These are phyloP conservation scores for Ambrosiella xylebori DNA, from an alignment of 2,329 filamentous ascomycete species.

Conservation along the genomic window DNA sequence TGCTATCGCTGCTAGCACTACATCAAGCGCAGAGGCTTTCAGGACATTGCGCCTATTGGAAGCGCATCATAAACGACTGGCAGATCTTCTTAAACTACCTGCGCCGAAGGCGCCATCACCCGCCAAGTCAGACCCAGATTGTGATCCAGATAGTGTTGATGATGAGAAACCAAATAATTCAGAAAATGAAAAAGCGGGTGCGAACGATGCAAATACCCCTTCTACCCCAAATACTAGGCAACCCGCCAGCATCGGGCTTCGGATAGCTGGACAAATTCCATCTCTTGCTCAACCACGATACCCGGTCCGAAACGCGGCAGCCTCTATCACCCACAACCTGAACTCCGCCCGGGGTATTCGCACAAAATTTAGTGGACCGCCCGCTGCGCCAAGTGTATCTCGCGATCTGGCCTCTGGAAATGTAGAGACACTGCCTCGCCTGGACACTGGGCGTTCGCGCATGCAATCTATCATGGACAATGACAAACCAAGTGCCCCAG, in stretches of 20 bases:
- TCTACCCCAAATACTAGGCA: neutral
- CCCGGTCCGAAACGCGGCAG: constrained; percentile 44
- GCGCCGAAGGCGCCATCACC: constrained; percentile 41
- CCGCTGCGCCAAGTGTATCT: constrained; percentile 54
- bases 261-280: constrained; percentile 27
- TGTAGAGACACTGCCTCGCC: constrained; percentile 38
- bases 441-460: constrained; percentile 29
- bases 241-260: constrained; percentile 17
- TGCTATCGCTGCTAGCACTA: constrained; percentile 59
- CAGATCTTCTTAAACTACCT: constrained; percentile 61
- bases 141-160: constrained; percentile 13
- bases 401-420: constrained; percentile 57
- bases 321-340: constrained; percentile 76
- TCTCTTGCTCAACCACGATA: constrained; percentile 19
- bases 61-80: constrained; percentile 69
- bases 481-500: constrained; percentile 36
- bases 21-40: constrained; percentile 52
- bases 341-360: constrained; percentile 71
- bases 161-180: constrained; percentile 12
- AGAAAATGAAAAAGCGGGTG: constrained; percentile 22
- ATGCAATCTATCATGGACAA: constrained; percentile 39
- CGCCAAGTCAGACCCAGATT: constrained; percentile 21
- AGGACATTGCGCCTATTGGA: constrained; percentile 74
- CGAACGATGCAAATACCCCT: neutral
- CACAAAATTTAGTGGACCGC: constrained; percentile 45